These are phyloP conservation scores for Exophiala sp. DNA, from an alignment of 2,329 filamentous ascomycete genomes.

Conservation along the genomic window DNA sequence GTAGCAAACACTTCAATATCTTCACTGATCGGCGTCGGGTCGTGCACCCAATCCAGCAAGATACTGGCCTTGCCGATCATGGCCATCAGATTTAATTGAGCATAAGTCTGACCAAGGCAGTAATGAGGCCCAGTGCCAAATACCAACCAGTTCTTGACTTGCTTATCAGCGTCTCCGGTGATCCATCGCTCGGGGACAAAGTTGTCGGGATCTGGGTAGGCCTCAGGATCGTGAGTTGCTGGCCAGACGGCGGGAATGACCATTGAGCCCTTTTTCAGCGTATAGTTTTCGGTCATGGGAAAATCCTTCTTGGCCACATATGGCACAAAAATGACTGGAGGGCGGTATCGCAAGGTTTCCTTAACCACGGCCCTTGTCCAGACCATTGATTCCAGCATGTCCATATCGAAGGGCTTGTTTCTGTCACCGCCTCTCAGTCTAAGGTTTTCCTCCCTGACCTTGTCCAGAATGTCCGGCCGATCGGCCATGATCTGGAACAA, in stretches of 20 bases:
- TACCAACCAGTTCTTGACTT: conserved; percentile 94
- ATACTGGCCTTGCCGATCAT: conserved; percentile 89
- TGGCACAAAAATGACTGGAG: conserved; percentile 95
- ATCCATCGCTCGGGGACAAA: conserved; percentile 94
- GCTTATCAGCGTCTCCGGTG: conserved; percentile 79
- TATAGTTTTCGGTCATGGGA: conserved; percentile 82
- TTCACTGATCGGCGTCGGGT: conserved; percentile 77
- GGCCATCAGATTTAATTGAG: conserved; percentile 79
- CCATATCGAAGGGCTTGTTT: conserved; percentile 68
- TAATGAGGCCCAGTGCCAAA: conserved; percentile 96
- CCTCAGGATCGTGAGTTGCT: conserved; percentile 85
- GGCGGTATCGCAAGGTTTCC: conserved; percentile 87
- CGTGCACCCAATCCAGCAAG: conserved; percentile 84
- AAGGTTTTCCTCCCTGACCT: conserved; percentile 87
- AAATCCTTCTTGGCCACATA: conserved; percentile 94
- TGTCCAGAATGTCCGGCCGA: conserved; percentile 85
- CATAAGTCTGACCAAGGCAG: conserved; percentile 91
- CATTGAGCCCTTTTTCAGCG: conserved; percentile 94
- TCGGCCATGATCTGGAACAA: conserved; percentile 92
- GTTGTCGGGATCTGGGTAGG: conserved; percentile 82
- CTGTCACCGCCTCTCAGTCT: conserved; percentile 70
- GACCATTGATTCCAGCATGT: conserved; percentile 80
- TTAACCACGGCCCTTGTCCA: conserved; percentile 91
- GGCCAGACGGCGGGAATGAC: conserved; percentile 88
- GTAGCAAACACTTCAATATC: conserved; percentile 98